These are phyloP conservation scores for Fusarium mundagurra DNA, from an alignment of 2,329 filamentous ascomycete species.

Conservation along the genomic window DNA sequence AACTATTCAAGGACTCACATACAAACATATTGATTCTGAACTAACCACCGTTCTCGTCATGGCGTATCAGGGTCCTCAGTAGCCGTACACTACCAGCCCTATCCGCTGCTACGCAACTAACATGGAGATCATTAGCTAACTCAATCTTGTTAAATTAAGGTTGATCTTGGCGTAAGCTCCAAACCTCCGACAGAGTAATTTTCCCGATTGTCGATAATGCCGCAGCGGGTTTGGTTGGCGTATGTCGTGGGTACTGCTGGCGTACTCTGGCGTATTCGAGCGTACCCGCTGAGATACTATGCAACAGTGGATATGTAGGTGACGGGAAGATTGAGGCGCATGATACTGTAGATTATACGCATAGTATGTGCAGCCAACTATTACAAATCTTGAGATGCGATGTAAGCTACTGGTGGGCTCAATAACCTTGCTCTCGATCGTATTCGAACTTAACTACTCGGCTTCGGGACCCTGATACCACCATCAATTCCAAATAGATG, in stretches of 20 bases:
- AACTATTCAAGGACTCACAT: rapidly evolving
- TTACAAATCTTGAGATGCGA: neutral
- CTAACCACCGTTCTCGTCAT: no score
- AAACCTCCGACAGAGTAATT: no score
- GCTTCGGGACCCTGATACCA: neutral
- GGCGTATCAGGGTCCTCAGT: neutral
- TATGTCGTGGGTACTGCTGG: neutral
- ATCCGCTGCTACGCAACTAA: neutral
- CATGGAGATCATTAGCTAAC: neutral
- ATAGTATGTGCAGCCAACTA: rapidly evolving
- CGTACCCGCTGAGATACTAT: neutral
- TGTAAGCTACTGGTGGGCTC: no score
- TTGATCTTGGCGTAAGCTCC: neutral
- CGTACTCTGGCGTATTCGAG: slow-evolving; percentile 16
- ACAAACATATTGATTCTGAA: rapidly evolving
- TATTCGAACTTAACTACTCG: no score
- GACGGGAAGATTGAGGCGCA: neutral
- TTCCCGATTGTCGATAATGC: neutral
- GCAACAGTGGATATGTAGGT: neutral
- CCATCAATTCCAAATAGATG: neutral
- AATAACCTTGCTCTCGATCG: neutral
- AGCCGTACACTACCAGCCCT: neutral
- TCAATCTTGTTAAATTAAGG: neutral
- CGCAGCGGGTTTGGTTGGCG: neutral
- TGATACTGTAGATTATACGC: rapidly evolving